Evolutionary conservation across 768 basidiomycete species (phyloP), one percentile per base, ranked within the genome.

Genomic region (Xanthoconium purpureum): DNA sequence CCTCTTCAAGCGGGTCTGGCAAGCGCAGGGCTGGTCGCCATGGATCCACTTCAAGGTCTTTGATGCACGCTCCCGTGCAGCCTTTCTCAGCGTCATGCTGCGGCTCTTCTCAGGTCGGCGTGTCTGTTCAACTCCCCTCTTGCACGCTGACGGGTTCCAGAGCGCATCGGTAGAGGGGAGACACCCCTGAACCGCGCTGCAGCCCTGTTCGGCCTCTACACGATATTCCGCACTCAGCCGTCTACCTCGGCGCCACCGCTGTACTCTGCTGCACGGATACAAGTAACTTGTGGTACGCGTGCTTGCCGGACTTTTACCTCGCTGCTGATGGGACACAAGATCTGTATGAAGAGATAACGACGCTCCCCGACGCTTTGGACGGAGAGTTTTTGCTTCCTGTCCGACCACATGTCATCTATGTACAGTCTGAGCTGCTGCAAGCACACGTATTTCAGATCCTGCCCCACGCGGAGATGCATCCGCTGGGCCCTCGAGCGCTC

Each of bases 31-130:
- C 20, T 94, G 91, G 91, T 24, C 24, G 4, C 73, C 76, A 33
- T 89, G 83, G 81, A 70, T 90, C 43, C 89, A 91, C 65, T 80
- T 93, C 73, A 85, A 81, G 66, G 83, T 86, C 5, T 82, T 88
- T 55, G 89, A 93, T 63, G 71, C 77, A 42, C 78, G 87, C 47
- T 75, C 86, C 20, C 80, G 91, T 37, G 81, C 86, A 45, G 67
- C 74, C 0, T 89, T 90, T 69, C 70, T 92, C 30, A 75, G 75
- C 35, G 77, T 83, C 11, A 80, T 83, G 3, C 72, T 79, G 51
- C 75, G 90, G 45, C 71, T 90, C 18, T 88, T 93, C 66, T 71
- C 84, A 39, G 89, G 91, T 89, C 62, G 43, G 81, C 47, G 29
- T 12, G 33, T 43, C 18, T 10, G 2, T 18, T 20, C 5, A 35